Base-by-base conservation (phyloP, 257 asterid genomes). In the Lithospermum erythrorhizon region DNA sequence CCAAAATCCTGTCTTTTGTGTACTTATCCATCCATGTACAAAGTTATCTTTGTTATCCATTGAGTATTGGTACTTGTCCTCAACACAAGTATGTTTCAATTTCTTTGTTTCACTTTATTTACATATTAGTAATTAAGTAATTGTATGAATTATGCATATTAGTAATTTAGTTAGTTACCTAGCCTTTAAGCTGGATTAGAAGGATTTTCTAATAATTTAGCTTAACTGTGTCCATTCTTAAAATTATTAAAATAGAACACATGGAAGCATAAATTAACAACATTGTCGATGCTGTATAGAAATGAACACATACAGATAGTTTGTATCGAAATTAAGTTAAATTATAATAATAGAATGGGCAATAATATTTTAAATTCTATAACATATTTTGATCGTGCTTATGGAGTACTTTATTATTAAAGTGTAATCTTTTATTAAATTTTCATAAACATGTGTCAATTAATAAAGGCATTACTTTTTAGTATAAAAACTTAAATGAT, bases 11-110 rank as follows among this genome's bases (percentile, higher is more conserved):
- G 81, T 32, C 2, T 74, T 51, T 25, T 76, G 70, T 9, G 19
- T 64, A 65, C 83, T 67, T 13, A 82, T 75, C 82, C 78, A 72
- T 6, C 91, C 95, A 63, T 86, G 80, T 21, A 83, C 91, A 64
- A 67, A 53, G 62, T 61, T 80, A 59, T 81, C 89, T 65, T 78
- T 78, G 67, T 76, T 74, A 11, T 86, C 81, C 17, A 79, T 66
- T 18, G 87, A 67, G 74, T 72, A 86, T 20, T 75, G 24, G 16
- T 86, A 86, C 62, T 86, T 86, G 47, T 83, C 95, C 57, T 86
- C 91, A 66, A 86, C 95, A 90, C 83, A 49, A 15, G 53, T 27
- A 27, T n/a, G 6, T 27, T 27, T 27, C 27, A 24, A 27, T 5
- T 27, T n/a, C 8, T 52, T 19, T 1, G 6, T 19, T 52, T 52